Conservation (phyloP, 2,329 filamentous ascomycete species). For the Botryotinia globosa region DNA sequence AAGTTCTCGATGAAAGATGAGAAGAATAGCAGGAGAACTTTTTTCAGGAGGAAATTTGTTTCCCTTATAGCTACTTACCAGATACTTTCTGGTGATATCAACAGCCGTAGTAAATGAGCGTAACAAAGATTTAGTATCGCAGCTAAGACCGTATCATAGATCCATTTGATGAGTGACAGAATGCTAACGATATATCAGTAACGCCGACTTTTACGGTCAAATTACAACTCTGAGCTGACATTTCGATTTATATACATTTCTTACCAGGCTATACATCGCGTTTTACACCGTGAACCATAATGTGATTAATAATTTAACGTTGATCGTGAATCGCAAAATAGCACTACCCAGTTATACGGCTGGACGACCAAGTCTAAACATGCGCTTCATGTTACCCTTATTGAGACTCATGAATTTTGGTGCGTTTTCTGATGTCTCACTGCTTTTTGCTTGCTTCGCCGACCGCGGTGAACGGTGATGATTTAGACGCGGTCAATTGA, state of each 20-base stretch:
- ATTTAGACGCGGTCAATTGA: not conserved
- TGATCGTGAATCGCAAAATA: not conserved
- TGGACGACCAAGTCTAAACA: fast-evolving
- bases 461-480: not conserved
- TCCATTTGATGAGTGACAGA: fast-evolving
- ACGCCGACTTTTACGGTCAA: not conserved
- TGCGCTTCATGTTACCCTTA: not conserved
- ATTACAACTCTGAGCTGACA: fast-evolving
- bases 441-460: no score
- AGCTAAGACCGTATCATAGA: not conserved
- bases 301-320: not conserved
- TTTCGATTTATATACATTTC: not conserved
- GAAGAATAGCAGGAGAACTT: not conserved
- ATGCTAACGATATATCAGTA: not conserved
- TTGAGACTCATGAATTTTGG: fast-evolving
- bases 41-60: not conserved
- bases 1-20: not conserved
- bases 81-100: not conserved
- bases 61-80: not conserved
- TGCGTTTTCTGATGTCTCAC: no score
- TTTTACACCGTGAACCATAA: not conserved
- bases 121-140: not conserved
- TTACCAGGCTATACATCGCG: not conserved
- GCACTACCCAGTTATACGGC: not conserved
- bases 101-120: not conserved